Evolutionary conservation across 208 protist species (phyloP).

Genomic region (Wallacemonas sp.): DNA sequence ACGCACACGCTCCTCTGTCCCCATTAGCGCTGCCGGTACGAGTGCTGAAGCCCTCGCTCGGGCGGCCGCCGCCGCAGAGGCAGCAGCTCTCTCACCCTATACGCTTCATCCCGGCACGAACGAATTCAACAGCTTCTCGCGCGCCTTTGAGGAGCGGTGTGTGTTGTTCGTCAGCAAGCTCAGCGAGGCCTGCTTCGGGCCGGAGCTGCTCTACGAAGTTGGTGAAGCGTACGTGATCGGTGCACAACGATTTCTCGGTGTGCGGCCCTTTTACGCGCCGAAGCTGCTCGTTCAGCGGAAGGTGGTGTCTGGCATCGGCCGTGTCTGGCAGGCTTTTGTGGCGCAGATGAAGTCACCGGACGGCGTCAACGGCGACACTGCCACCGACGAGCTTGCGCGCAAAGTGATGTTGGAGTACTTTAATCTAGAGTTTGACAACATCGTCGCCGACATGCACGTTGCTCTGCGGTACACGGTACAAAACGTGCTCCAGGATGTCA

Average conservation of each 20-base stretch:
- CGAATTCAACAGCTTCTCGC: conserved; percentile 74
- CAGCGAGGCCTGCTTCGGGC: conserved; percentile 76
- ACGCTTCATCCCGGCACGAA: conserved; percentile 50
- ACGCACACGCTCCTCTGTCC: no score
- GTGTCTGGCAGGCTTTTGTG: conserved; percentile 45
- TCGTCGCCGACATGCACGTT: conserved; percentile 67
- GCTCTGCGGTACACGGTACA: conserved; percentile 67
- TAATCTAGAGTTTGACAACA: conserved; percentile 81
- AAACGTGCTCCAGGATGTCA: conserved; percentile 68
- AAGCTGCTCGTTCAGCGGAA: conserved; percentile 70
- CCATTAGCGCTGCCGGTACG: not conserved
- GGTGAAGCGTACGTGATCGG: conserved; percentile 73
- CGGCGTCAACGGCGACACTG: not conserved
- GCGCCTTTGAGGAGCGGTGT: conserved; percentile 76
- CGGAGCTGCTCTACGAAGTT: conserved; percentile 70
- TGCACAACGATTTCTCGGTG: conserved; percentile 77
- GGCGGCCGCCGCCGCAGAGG: not conserved
- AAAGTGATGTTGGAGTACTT: conserved; percentile 81
- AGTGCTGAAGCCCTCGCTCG: not conserved
- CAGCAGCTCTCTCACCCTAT: conserved; percentile 24
- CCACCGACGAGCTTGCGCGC: conserved; percentile 27
- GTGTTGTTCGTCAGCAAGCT: conserved; percentile 49
- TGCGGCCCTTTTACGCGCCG: conserved; percentile 78
- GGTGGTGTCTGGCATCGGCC: conserved; percentile 58
- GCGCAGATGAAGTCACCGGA: conserved; percentile 34